phyloP scores from a whole-genome alignment of 2,329 filamentous ascomycete genomes.

The Eutypa lata region DNA sequence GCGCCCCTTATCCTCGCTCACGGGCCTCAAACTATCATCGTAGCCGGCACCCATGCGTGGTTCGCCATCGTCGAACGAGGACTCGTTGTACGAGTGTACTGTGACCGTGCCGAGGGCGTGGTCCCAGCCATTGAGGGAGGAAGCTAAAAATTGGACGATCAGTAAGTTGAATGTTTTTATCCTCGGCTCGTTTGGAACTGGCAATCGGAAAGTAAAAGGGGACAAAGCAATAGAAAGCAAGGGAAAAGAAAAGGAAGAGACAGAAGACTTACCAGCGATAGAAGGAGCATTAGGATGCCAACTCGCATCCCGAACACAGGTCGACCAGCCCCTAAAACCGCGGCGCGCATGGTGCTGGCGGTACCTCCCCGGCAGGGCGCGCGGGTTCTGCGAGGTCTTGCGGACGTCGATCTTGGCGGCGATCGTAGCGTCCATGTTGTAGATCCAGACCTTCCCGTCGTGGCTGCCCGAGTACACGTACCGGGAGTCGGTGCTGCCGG shows the following conservation, averaged over 20 bases:
- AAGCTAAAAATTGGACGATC: slow-evolving; percentile 50
- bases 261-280: slow-evolving; percentile 55
- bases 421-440: slow-evolving; percentile 86
- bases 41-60: slow-evolving; percentile 58
- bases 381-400: slow-evolving; percentile 61
- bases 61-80: slow-evolving; percentile 60
- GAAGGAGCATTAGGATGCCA: slow-evolving; percentile 87
- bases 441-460: slow-evolving; percentile 86
- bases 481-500: slow-evolving; percentile 77
- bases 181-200: too few relatives aligned
- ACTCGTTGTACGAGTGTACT: slow-evolving; percentile 74
- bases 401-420: slow-evolving; percentile 77
- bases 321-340: slow-evolving; percentile 62
- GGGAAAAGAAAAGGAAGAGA: slow-evolving; percentile 1
- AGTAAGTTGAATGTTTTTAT: background rate
- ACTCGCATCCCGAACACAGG: slow-evolving; percentile 81
- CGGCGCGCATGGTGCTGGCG: slow-evolving; percentile 54
- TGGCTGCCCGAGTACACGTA: slow-evolving; percentile 93
- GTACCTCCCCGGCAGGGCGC: slow-evolving; percentile 52
- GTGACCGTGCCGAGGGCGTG: slow-evolving; percentile 72
- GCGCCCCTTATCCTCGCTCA: slow-evolving; percentile 3
- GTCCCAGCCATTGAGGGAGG: slow-evolving; percentile 77
- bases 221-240: background rate
- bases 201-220: background rate
- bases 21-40: slow-evolving; percentile 53